phyloP scores from a whole-genome alignment of 495 filamentous ascomycete species.

The Amorphotheca resinae region DNA sequence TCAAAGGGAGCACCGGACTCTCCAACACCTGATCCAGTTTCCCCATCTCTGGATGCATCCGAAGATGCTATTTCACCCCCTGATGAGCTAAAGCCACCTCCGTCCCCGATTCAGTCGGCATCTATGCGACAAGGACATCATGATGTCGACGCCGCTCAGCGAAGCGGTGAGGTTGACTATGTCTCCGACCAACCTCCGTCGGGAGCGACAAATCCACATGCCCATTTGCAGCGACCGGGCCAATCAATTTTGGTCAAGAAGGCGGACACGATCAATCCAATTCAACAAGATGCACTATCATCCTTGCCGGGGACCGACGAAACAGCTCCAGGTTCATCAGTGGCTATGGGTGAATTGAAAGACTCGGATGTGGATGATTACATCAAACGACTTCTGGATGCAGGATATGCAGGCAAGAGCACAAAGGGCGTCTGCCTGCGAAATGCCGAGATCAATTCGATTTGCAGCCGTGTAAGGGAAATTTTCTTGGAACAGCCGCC shows the following conservation, averaged over 20 bases:
- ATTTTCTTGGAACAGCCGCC: slow-evolving; percentile 86
- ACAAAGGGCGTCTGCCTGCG: slow-evolving; percentile 95
- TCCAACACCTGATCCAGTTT: slow-evolving; percentile 10
- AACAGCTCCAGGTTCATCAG: slow-evolving; percentile 23
- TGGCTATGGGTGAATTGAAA: slow-evolving; percentile 70
- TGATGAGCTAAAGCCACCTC: slow-evolving; percentile 53
- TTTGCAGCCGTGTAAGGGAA: slow-evolving; percentile 78
- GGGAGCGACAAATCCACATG: slow-evolving; percentile 37
- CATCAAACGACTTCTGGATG: slow-evolving; percentile 88
- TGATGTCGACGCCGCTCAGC: slow-evolving; percentile 67
- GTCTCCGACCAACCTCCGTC: slow-evolving; percentile 87
- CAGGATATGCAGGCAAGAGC: slow-evolving; percentile 89
- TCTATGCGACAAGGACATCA: slow-evolving; percentile 66
- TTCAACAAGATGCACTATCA: slow-evolving; percentile 23
- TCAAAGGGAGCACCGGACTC: slow-evolving; percentile 22
- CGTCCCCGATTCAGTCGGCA: slow-evolving; percentile 74
- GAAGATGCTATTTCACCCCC: slow-evolving; percentile 16
- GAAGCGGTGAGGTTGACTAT: slow-evolving; percentile 82
- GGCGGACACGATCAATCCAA: slow-evolving; percentile 44
- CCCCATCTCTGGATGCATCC: not conserved
- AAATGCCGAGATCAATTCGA: slow-evolving; percentile 91
- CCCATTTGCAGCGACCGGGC: slow-evolving; percentile 43
- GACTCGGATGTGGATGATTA: slow-evolving; percentile 92
- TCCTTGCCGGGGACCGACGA: slow-evolving; percentile 21
- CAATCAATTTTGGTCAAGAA: slow-evolving; percentile 78